These are phyloP conservation scores for Rhinocladiella mackenziei DNA, from an alignment of 2,329 filamentous ascomycete species.

Conservation along the genomic window DNA sequence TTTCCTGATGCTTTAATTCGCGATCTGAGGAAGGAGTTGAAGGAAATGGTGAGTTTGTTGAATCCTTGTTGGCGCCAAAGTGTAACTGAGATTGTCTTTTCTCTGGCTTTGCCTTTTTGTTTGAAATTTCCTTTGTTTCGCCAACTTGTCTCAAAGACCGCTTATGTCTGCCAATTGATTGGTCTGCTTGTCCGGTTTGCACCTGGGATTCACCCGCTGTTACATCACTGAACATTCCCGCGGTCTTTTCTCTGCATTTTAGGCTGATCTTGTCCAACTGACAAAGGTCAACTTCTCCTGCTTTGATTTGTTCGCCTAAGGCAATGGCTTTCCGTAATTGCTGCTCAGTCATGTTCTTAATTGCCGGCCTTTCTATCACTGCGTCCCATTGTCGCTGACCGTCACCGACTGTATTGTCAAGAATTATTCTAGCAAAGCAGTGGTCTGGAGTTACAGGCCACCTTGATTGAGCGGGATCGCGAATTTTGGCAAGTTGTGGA, in stretches of 20 bases:
- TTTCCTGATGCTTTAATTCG: too few relatives aligned
- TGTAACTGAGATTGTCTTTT: conserved; percentile 20
- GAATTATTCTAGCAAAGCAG: conserved; percentile 30
- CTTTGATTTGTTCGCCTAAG: conserved; percentile 38
- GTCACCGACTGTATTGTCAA: conserved; percentile 39
- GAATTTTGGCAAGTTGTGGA: conserved; percentile 26
- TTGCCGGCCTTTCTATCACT: conserved; percentile 41
- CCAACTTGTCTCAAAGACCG: background rate
- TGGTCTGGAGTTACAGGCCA: conserved; percentile 41
- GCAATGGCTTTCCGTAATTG: conserved; percentile 40
- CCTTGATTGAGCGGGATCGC: conserved; percentile 31
- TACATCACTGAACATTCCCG: conserved; percentile 20
- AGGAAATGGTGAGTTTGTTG: too few relatives aligned
- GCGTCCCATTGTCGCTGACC: conserved; percentile 43
- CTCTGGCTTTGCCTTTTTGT: conserved; percentile 1
- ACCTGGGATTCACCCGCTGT: background rate
- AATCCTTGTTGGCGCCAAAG: conserved; percentile 7
- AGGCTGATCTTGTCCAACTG: conserved; percentile 42
- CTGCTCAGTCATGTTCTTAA: conserved; percentile 41
- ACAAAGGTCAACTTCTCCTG: conserved; percentile 38
- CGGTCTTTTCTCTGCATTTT: conserved; percentile 36
- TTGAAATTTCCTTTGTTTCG: background rate
- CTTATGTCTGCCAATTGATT: background rate
- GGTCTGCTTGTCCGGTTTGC: background rate
- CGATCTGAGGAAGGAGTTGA: background rate